phyloP scores from a whole-genome alignment of 495 filamentous ascomycete species.

The Penicillium subrubescens region DNA sequence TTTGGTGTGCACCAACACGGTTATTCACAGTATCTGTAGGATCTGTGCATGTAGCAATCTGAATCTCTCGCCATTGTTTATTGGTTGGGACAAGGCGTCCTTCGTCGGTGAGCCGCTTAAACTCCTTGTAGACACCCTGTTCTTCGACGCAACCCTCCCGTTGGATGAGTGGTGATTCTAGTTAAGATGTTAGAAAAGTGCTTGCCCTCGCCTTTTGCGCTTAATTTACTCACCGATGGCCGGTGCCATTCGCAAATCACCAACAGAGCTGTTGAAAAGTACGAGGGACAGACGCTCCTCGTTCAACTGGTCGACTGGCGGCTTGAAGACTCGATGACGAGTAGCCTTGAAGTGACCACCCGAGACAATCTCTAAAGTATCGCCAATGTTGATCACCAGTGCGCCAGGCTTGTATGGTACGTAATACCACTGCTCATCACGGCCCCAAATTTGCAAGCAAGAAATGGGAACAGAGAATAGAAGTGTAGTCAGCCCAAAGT shows the following conservation, averaged over 20 bases:
- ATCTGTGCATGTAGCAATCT: slow-evolving; percentile 43
- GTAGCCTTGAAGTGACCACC: slow-evolving; percentile 54
- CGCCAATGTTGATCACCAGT: slow-evolving; percentile 50
- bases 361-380: slow-evolving; percentile 49
- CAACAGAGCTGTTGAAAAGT: slow-evolving; percentile 45
- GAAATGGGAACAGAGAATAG: slow-evolving; percentile 48
- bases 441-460: slow-evolving; percentile 47
- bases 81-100: slow-evolving; percentile 44
- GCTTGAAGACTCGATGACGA: slow-evolving; percentile 45
- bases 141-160: slow-evolving; percentile 44
- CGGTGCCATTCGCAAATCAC: slow-evolving; percentile 40
- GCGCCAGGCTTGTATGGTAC: slow-evolving; percentile 48
- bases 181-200: not conserved
- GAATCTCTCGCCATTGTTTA: slow-evolving; percentile 43
- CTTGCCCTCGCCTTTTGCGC: not conserved
- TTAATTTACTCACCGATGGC: slow-evolving; percentile 22
- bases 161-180: slow-evolving; percentile 42
- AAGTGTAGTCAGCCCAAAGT: slow-evolving; percentile 45
- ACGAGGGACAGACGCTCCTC: slow-evolving; percentile 46
- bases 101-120: slow-evolving; percentile 33
- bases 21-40: slow-evolving; percentile 40
- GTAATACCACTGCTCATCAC: slow-evolving; percentile 45
- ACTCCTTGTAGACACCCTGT: slow-evolving; percentile 45
- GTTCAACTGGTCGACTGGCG: slow-evolving; percentile 42
- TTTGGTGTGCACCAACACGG: slow-evolving; percentile 39